Base-by-base conservation (phyloP, 108 stramenopile genomes). In the Craspedostauros australis region DNA sequence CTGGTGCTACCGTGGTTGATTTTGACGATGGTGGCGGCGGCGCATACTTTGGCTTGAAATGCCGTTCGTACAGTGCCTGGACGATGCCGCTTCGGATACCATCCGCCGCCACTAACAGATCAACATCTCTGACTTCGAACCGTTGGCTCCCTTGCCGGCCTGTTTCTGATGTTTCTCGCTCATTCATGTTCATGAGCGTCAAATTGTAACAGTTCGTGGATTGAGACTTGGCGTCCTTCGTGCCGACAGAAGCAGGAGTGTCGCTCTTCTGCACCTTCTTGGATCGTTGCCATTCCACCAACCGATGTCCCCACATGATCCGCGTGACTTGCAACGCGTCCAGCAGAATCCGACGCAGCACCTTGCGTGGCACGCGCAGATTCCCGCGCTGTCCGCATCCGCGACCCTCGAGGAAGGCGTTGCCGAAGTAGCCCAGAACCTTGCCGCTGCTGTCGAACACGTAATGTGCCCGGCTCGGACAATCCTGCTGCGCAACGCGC, bases 391-490 rank as follows among this genome's bases (percentile, higher is more conserved):
- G 91, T 7, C 91, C 91, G 32, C 26, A 44, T 38, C 76, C 86
- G 32, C 72, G 33, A 8, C 50, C 32, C 22, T 40, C 46, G 11
- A 27, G 53, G 69, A 92, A 88, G 26, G 84, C 82, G 65, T 88
- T 92, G 12, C 91, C 91, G 73, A 72, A 88, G 49, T 92, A 92
- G 6, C 91, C 86, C 57, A 67, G 54, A 2, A 85, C 63, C 2
- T 48, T 27, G 20, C 79, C 79, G 8, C 56, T 28, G 0, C 39
- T 37, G 39, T 58, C 57, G 21, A 92, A 86, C 8, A 85, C 11
- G 50, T 92, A 92, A 64, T 92, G 91, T 32, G 80, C 77, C 27
- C 91, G 65, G 44, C 74, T 76, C 1, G 91, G 91, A 68, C 86
- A 88, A 66, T 92, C 86, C 22, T 36, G 21, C 3, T 54, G 42